Evolutionary conservation across 805 yeast genomes (phyloP), one percentile per base, ranked within the genome.

Genomic region (Helenozyma baotianmanensis): DNA sequence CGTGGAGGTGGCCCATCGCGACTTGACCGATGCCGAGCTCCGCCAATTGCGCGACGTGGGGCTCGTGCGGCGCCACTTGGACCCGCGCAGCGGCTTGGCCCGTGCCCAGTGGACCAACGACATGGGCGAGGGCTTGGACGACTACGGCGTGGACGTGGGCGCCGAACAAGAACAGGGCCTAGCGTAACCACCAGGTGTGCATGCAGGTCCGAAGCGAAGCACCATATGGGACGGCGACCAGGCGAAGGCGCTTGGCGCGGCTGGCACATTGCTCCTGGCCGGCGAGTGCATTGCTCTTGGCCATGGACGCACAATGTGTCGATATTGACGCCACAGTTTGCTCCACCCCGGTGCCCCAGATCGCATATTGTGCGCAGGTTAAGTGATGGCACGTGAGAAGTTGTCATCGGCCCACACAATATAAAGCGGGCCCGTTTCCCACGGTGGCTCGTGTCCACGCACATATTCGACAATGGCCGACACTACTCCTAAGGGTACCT

Each of bases 101-200:
- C 53, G 79, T 22, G 63, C 58, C 10, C 65, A 74, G 25, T 89
- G 95, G 95, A 59, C 57, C 35, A 87, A 84, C 52, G 78, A 71
- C 12, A 70, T 81, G 53, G 98, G 98, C n/a, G 97, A 90, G 50
- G 72, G 72, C 9, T 61, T 90, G 28, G 72, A 72, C 24, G 96
- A 87, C 57, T 89, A 77, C 54, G 97, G 97, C 0, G 97, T 90
- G 2, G 97, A 89, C 51, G 38, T 74, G 6, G 82, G 76, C 1
- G 77, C 78, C 2, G 88, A 80, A 47, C 66, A 58, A 30, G 46
- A 45, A 7, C 54, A 49, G 23, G 48, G 43, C 4, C 24, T 42
- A 23, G 19, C 19, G 7, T 17, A 17, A 8, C 19, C 19, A 24
- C 7, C 19, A 24, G 14, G 15, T 7, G 17, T 14, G 19, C 21